Percentiles rank a stretch among this genome's conserved stretches.
phyloP scores from a whole-genome alignment of 306 rosid species.

The Alnus glutinosa region DNA sequence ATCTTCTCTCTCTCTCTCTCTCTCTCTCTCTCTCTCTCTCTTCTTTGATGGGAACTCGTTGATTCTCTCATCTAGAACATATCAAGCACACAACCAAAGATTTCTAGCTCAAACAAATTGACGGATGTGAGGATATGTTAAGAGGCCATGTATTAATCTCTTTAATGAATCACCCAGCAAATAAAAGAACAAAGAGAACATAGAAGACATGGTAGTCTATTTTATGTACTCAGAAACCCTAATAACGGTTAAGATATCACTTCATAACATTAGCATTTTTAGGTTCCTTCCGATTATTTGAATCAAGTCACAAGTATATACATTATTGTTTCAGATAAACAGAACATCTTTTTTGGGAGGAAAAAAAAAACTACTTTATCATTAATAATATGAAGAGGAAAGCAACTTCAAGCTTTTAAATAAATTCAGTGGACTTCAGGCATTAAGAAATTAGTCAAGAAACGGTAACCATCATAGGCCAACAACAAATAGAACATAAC shows the following conservation, averaged over 20 bases:
- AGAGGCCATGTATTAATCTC: neutral
- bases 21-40: neutral
- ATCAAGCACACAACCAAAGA: neutral
- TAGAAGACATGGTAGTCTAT: neutral
- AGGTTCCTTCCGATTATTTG: neutral
- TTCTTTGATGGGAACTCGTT: neutral
- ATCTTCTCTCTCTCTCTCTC: no score
- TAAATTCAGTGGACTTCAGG: neutral
- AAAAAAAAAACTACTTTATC: neutral
- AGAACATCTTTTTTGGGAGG: neutral
- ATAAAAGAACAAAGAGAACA: neutral
- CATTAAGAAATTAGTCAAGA: slow-evolving; percentile 5
- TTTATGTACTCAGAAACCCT: neutral
- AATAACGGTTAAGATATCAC: neutral
- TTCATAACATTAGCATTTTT: neutral
- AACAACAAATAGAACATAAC: slow-evolving; percentile 16
- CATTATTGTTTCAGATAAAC: neutral
- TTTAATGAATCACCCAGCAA: neutral
- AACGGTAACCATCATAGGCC: neutral
- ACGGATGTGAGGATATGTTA: neutral
- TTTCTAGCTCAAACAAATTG: neutral
- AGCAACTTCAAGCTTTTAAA: neutral
- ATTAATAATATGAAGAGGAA: neutral
- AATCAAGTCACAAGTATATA: neutral
- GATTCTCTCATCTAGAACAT: neutral